Percentiles rank a stretch among this genome's conserved stretches.
Conservation (phyloP, 2,329 filamentous ascomycete species). For the Alternaria rosae region DNA sequence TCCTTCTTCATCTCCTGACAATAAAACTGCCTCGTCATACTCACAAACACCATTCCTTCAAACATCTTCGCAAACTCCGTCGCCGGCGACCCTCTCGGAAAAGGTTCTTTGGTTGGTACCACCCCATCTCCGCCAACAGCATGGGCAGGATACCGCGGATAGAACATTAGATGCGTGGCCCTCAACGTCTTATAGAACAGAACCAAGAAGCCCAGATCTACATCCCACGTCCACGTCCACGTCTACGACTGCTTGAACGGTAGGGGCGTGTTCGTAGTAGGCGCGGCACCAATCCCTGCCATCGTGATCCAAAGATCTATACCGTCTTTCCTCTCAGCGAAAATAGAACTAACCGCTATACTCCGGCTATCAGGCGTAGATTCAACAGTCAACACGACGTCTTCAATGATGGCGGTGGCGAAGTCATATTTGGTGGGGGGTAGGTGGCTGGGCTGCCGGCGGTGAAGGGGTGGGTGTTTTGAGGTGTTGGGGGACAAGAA, state of each 20-base stretch:
- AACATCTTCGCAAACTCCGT: background rate
- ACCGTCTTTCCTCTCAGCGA: background rate
- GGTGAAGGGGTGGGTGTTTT: background rate
- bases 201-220: background rate
- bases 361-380: background rate
- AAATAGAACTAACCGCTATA: background rate
- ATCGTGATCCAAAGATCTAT: background rate
- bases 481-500: background rate
- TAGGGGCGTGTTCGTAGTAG: background rate
- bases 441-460: background rate
- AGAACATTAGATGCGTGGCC: background rate
- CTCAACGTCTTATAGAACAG: background rate
- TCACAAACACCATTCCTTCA: background rate
- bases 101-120: background rate
- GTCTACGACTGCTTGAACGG: background rate
- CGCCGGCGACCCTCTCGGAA: background rate
- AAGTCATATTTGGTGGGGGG: background rate
- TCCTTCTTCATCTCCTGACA: background rate
- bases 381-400: background rate
- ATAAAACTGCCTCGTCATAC: background rate
- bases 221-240: background rate
- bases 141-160: background rate
- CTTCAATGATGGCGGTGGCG: background rate
- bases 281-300: background rate
- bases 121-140: background rate